Evolutionary conservation across 2,329 filamentous ascomycete species (phyloP).

Genomic region (Grosmannia penicillata): DNA sequence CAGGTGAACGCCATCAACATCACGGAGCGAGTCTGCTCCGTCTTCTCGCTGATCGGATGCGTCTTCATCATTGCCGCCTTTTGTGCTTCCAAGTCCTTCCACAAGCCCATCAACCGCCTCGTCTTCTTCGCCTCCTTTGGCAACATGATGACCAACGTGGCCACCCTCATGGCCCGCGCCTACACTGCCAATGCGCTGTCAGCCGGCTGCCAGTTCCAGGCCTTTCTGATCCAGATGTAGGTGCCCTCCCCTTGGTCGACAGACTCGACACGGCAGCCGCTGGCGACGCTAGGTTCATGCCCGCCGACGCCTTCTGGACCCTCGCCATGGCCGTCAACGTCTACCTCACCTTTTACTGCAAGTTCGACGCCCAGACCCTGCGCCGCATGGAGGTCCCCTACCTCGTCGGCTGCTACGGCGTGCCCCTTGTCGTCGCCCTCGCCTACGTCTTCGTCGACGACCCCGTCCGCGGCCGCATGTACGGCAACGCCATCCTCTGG

Average conservation of each 20-base stretch:
- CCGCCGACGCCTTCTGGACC: constrained; percentile 62
- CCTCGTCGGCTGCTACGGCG: constrained; percentile 52
- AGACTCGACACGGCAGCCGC: background rate
- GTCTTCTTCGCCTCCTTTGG: constrained; percentile 75
- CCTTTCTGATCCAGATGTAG: constrained; percentile 69
- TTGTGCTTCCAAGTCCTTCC: constrained; percentile 50
- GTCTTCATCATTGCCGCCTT: constrained; percentile 61
- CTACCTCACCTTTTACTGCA: constrained; percentile 65
- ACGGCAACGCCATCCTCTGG: constrained; percentile 66
- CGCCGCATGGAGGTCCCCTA: constrained; percentile 59
- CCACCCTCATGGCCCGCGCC: constrained; percentile 55
- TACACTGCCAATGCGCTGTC: constrained; percentile 35
- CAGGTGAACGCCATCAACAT: constrained; percentile 40
- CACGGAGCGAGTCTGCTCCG: constrained; percentile 54
- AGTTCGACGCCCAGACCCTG: constrained; percentile 50
- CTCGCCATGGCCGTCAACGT: constrained; percentile 76
- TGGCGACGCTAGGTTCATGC: constrained; percentile 72
- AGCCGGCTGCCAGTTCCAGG: constrained; percentile 56
- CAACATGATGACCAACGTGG: constrained; percentile 64
- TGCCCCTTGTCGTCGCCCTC: constrained; percentile 56
- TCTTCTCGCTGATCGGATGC: constrained; percentile 56
- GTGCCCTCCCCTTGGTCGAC: constrained; percentile 14
- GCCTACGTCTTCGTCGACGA: constrained; percentile 50
- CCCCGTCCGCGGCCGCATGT: constrained; percentile 36
- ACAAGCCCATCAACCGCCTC: constrained; percentile 75